Conservation (phyloP, 345 rosid species). For the Crucihimalaya himalaica region DNA sequence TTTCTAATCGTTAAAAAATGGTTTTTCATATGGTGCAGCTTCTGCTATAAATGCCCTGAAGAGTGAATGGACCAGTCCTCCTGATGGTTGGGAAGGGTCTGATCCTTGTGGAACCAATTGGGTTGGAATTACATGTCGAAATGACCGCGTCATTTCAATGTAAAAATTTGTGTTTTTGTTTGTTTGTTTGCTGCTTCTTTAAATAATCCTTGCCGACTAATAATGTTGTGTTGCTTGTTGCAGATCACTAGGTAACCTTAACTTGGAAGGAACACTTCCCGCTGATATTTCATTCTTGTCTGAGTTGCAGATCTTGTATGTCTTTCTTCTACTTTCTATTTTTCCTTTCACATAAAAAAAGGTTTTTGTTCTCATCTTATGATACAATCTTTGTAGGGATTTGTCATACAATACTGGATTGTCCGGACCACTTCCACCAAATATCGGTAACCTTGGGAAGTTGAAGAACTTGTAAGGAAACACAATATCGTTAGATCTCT, state of each 20-base stretch:
- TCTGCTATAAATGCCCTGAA: constrained; percentile 44
- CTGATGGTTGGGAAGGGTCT: constrained; percentile 58
- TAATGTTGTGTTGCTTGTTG: constrained; percentile 16
- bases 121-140: constrained; percentile 66
- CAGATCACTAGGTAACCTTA: constrained; percentile 64
- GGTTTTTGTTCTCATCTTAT: constrained; percentile 21
- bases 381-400: constrained; percentile 57
- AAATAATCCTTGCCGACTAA: neutral
- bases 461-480: constrained; percentile 66
- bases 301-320: constrained; percentile 69
- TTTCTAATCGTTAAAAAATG: neutral
- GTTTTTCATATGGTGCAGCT: constrained; percentile 44
- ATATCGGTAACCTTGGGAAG: constrained; percentile 59
- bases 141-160: constrained; percentile 59
- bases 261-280: constrained; percentile 57
- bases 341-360: neutral
- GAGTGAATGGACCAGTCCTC: constrained; percentile 50
- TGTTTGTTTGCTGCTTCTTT: neutral
- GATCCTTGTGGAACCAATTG: constrained; percentile 80
- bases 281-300: constrained; percentile 58
- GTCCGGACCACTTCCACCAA: constrained; percentile 64
- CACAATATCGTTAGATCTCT: neutral
- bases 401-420: constrained; percentile 67
- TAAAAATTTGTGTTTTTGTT: constrained; percentile 23
- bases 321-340: constrained; percentile 8